phyloP scores from a whole-genome alignment of 2,329 filamentous ascomycete genomes.

The Sodiomyces alkalinus region DNA sequence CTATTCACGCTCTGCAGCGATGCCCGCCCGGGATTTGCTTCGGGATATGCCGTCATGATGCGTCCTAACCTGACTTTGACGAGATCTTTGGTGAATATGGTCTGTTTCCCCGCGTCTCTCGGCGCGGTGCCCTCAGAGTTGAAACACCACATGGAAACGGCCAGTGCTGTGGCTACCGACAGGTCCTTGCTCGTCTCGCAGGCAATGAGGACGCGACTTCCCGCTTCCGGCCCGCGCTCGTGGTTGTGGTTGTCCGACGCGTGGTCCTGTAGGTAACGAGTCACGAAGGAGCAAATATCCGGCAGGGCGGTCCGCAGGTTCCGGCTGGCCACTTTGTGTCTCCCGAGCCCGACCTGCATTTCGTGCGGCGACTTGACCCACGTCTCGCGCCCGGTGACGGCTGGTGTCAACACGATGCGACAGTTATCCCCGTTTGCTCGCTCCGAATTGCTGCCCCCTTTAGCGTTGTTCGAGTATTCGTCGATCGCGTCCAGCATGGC shows the following conservation, averaged over 20 bases:
- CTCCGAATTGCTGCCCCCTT: too few relatives aligned
- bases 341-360: conserved; percentile 49
- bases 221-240: too few relatives aligned
- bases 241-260: too few relatives aligned
- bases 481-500: conserved; percentile 11
- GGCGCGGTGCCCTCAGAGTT: conserved; percentile 41
- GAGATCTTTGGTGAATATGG: conserved; percentile 51
- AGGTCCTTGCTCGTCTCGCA: conserved; percentile 71
- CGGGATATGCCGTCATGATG: conserved; percentile 65
- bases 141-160: conserved; percentile 59
- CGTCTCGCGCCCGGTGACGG: conserved; percentile 26
- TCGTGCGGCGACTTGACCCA: conserved; percentile 20
- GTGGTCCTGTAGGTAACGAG: conserved; percentile 19
- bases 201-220: conserved; percentile 35
- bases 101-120: conserved; percentile 8
- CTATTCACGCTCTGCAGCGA: conserved; percentile 88
- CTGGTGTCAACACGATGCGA: conserved; percentile 26
- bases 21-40: conserved; percentile 68
- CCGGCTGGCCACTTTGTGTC: conserved; percentile 67
- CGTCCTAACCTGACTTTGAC: conserved; percentile 68
- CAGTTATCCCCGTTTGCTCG: conserved; percentile 12
- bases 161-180: conserved; percentile 62
- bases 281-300: conserved; percentile 42
- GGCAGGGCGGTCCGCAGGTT: conserved; percentile 60
- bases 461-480: too few relatives aligned